Percentiles rank a stretch among this genome's conserved stretches.
Evolutionary conservation across 1,284 basidiomycete species (phyloP).

Genomic region (Ceratobasidium sp.): DNA sequence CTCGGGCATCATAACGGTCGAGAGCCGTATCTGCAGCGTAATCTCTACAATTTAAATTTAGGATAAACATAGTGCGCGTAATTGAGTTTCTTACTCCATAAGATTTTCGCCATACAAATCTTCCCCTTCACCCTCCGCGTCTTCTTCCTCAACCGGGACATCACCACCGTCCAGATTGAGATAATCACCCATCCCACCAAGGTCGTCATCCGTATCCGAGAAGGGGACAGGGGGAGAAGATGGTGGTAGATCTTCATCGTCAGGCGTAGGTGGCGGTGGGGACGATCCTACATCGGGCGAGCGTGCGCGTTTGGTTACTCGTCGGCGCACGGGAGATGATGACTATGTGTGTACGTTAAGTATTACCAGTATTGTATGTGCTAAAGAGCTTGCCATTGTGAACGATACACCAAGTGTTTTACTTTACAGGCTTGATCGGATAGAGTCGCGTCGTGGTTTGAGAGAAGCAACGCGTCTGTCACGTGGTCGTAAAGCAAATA

Average conservation of each 20-base stretch:
- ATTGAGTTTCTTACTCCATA: slow-evolving; percentile 73
- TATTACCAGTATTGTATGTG: background rate
- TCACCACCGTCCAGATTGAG: slow-evolving; percentile 68
- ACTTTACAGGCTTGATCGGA: background rate
- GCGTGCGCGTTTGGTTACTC: slow-evolving; percentile 48
- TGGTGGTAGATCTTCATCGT: slow-evolving; percentile 73
- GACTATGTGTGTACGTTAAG: background rate
- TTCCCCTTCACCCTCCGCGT: slow-evolving; percentile 90
- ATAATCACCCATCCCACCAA: slow-evolving; percentile 78
- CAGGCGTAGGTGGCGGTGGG: slow-evolving; percentile 35
- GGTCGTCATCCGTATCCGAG: slow-evolving; percentile 89
- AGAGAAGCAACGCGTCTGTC: slow-evolving; percentile 25
- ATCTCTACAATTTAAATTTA: slow-evolving; percentile 72
- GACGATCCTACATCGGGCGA: slow-evolving; percentile 45
- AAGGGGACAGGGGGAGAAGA: slow-evolving; percentile 87
- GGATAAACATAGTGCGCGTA: background rate
- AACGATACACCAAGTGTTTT: background rate
- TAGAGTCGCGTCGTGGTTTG: slow-evolving; percentile 44
- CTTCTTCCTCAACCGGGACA: slow-evolving; percentile 78
- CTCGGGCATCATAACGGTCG: slow-evolving; percentile 90
- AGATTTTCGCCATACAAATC: slow-evolving; percentile 90
- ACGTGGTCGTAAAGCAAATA: slow-evolving; percentile 20
- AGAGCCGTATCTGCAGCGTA: slow-evolving; percentile 87
- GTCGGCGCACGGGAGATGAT: slow-evolving; percentile 42
- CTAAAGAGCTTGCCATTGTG: slow-evolving; percentile 27